Evolutionary conservation across 306 rosid genomes (phyloP), one percentile per base, ranked within the genome.

Genomic region (Lotus japonicus): DNA sequence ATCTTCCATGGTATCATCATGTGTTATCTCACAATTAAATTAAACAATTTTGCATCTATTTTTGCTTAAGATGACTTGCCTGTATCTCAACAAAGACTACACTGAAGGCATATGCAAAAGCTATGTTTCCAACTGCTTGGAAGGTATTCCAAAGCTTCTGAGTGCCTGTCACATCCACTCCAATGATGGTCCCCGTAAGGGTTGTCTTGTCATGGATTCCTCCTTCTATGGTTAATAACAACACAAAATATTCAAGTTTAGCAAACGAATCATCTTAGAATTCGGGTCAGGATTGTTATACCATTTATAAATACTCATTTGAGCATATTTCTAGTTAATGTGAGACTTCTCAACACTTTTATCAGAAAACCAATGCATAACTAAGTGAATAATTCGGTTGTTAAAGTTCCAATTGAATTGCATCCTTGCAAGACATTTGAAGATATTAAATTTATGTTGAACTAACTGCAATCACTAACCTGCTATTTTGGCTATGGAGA

Each of bases 401-500:
- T 26, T 26, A 26, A 1, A 26, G 31, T 3, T 26, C 4, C 31
- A 26, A 26, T 26, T 26, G 2, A 26, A 26, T 26, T 26, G 31
- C 31, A 26, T 3, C 4, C 31, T 26, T 26, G 31, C 31, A 26
- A 26, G 31, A 21, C 26, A 21, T 21, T 21, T 21, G 26, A 21
- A 21, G 26, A 21, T 21, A 26, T 26, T 3, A 26, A 26, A 46
- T 46, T 28, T 7, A 55, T 51, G 46, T 18, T 21, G 1, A 61
- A 65, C 19, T 8, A 36, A 38, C 7, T 54, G 64, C 39, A 43
- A 60, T 15, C 26, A 1, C 46, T 48, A 48, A 82, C 86, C 86
- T 79, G 86, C 81, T 66, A 82, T 33, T 55, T 61, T 82, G 51
- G 81, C 86, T 15, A 75, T 66, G 73, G 86, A 66, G 43, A 83